Conservation (phyloP, 306 rosid genomes). For the Fragaria nilgerrensis region DNA sequence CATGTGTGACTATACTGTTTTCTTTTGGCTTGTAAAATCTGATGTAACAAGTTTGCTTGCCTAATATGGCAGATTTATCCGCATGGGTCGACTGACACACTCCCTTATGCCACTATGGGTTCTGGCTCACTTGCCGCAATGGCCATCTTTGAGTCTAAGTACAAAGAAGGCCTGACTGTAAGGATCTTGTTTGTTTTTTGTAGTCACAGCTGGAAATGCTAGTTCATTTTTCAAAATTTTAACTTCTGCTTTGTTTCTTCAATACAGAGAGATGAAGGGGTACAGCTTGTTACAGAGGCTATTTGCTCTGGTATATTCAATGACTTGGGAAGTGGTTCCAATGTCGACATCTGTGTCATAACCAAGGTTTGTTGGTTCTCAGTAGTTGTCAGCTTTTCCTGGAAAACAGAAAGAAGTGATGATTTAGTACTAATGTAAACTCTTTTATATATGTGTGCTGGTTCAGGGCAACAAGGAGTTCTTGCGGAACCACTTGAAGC, state of each 20-base stretch:
- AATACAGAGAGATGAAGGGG: slow-evolving; percentile 10
- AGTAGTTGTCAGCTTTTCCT: slow-evolving; percentile 2
- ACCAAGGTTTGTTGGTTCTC: slow-evolving; percentile 68
- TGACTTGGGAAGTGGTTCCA: slow-evolving; percentile 98
- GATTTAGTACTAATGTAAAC: slow-evolving; percentile 11
- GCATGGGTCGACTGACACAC: slow-evolving; percentile 82
- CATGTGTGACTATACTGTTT: neutral
- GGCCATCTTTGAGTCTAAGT: slow-evolving; percentile 60
- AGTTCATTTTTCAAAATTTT: neutral
- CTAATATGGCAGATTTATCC: slow-evolving; percentile 64
- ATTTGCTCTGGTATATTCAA: slow-evolving; percentile 92
- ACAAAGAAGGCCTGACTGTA: slow-evolving; percentile 67
- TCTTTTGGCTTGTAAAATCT: slow-evolving; percentile 16
- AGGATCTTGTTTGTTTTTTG: slow-evolving; percentile 20
- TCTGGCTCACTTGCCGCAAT: slow-evolving; percentile 65
- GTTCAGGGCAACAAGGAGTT: slow-evolving; percentile 88
- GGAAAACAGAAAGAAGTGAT: neutral
- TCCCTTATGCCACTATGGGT: slow-evolving; percentile 64
- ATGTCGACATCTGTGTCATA: slow-evolving; percentile 88
- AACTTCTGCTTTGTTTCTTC: neutral
- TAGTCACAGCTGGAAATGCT: neutral
- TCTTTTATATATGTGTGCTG: slow-evolving; percentile 2
- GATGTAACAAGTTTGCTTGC: neutral
- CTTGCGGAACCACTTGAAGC: slow-evolving; percentile 76
- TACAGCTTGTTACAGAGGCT: slow-evolving; percentile 47